Base-by-base conservation (phyloP, 2,329 filamentous ascomycete species). In the Pseudocercospora crystallina region DNA sequence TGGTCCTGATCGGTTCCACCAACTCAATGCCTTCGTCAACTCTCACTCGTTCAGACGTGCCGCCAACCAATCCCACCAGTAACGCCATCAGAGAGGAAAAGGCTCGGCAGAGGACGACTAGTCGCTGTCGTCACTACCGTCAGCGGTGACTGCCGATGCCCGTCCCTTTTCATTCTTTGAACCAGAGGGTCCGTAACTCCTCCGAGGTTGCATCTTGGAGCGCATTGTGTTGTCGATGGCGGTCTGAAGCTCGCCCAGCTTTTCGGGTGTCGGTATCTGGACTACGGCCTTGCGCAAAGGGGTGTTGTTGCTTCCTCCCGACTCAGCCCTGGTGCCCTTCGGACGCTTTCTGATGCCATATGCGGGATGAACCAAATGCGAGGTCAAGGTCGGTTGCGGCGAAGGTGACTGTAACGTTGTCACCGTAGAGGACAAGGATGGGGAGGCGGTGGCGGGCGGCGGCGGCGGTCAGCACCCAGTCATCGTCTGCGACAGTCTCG, bases 111-210 rank as follows among this genome's bases (percentile, higher is more conserved):
- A n/a, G n/a, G n/a, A n/a, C n/a, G n/a, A n/a, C n/a, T n/a, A n/a
- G n/a, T n/a, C n/a, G n/a, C n/a, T n/a, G n/a, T n/a, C 7, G 20
- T 26, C 7, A 7, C 7, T 7, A 26, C 20, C 20, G 20, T 26
- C 3, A 7, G 7, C 20, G 20, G 20, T 79, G 47, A 87, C 86
- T n/a, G 85, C 84, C 30, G 83, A 87, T n/a, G 86, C 77, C 35
- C 71, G 64, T 15, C 67, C 67, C 9, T 59, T 54, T 8, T 51
- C 47, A 8, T 34, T 30, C 20, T 44, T 40, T 8, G 52, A 40
- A 20, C 43, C 45, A 14, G 49, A 33, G 60, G 41, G 44, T 29
- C 55, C 55, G 31, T 56, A 47, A 37, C 53, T 54, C 40, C 49
- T 56, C 45, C 56, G 56, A 44, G 47, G 43, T 3, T 73, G 69